These are phyloP conservation scores for Circinella minor DNA, from an alignment of 371 early-diverging fungal species.

Conservation along the genomic window DNA sequence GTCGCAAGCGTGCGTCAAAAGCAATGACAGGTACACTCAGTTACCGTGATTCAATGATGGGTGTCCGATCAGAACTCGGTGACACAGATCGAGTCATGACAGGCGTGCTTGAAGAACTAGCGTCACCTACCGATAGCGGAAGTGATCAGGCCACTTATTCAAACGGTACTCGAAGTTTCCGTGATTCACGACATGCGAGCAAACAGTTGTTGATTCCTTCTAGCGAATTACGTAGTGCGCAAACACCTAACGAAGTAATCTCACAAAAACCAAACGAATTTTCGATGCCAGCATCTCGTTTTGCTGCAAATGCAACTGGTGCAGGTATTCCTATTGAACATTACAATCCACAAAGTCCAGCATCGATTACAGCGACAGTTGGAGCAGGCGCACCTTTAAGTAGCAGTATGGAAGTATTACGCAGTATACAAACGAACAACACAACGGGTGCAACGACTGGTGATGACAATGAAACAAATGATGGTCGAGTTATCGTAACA, in stretches of 20 bases:
- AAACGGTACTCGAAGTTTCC: slow-evolving; percentile 28
- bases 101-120: slow-evolving; percentile 32
- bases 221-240: slow-evolving; percentile 22
- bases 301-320: slow-evolving; percentile 24
- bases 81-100: slow-evolving; percentile 39
- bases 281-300: slow-evolving; percentile 30
- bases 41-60: slow-evolving; percentile 10
- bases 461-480: slow-evolving; percentile 4
- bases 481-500: slow-evolving; percentile 20
- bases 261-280: slow-evolving; percentile 52
- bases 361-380: slow-evolving; percentile 11
- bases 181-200: slow-evolving; percentile 32
- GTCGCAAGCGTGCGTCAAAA: slow-evolving; percentile 19
- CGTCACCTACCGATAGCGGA: slow-evolving; percentile 15
- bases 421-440: slow-evolving; percentile 38
- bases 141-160: slow-evolving; percentile 8
- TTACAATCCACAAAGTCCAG: slow-evolving; percentile 18
- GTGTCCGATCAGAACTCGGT: slow-evolving; percentile 33
- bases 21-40: slow-evolving; percentile 16
- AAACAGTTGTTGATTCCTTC: slow-evolving; percentile 21
- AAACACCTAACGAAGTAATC: slow-evolving; percentile 43
- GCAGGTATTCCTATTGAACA: slow-evolving; percentile 27
- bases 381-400: slow-evolving; percentile 37
- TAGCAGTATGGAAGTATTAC: slow-evolving; percentile 45
- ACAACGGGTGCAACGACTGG: slow-evolving; percentile 26